Base-by-base conservation (phyloP, 305 asterid species). In the Solanum hybrid region DNA sequence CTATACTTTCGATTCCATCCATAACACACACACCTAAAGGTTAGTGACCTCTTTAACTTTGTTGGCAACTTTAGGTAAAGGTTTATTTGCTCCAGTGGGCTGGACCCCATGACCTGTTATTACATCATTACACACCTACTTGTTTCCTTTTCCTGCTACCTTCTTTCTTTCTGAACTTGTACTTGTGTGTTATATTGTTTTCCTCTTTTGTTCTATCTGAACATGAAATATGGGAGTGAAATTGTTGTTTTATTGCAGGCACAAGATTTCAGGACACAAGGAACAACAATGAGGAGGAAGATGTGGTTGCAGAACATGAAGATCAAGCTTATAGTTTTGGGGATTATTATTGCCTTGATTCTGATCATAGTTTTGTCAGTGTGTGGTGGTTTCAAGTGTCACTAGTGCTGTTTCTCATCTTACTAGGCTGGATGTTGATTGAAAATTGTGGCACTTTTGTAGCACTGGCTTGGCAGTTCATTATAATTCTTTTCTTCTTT, bases 301-400 rank as follows among this genome's bases (percentile, higher is more conserved):
- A 96, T 96, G 96, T 96, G 98, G 98, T 75, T 94, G 42, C 98
- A 95, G 94, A 96, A 95, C 71, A 95, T 96, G 98, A 96, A 95
- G 93, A 94, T 95, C 92, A 96, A 96, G 95, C 95, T 96, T 61
- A 95, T 96, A 88, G 97, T 96, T 78, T 93, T 96, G 67, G 97
- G 90, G 89, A 95, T 96, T 74, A 93, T 96, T 91, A 91, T 94
- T 39, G 98, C 98, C 24, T 89, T 96, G 92, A 95, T 96, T 92
- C 96, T 96, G 77, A 95, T 96, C 89, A 96, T 96, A 61, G 98
- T 96, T 61, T 86, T 96, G 89, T 96, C 97, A 13, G 92, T 93
- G 24, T 96, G 98, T 85, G 94, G 95, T 88, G 95, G 98, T 51
- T 93, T 93, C 92, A 94, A 93, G 3, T 96, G 98, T 90, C 92